Evolutionary conservation across 768 basidiomycete genomes (phyloP).

Genomic region (button mushroom (Agaricus bisporus)): DNA sequence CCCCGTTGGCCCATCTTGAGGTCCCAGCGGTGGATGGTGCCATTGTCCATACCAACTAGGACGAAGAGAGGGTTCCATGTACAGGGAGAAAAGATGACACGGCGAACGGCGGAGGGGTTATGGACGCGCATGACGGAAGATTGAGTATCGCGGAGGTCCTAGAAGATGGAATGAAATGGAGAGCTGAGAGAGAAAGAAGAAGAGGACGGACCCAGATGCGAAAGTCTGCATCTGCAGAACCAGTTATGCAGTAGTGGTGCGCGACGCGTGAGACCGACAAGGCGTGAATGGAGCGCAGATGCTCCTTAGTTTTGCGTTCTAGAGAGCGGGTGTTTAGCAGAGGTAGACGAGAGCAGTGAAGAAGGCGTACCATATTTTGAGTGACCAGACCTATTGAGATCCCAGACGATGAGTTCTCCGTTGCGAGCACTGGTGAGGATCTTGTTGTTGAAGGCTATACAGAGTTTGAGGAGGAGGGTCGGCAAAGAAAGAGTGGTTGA

Average conservation of each 20-base stretch:
- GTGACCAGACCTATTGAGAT: constrained; percentile 57
- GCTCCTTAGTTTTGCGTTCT: constrained; percentile 67
- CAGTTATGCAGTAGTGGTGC: constrained; percentile 70
- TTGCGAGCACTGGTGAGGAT: constrained; percentile 76
- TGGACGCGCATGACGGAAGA: constrained; percentile 67
- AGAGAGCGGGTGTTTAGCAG: not conserved
- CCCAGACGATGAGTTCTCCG: constrained; percentile 83
- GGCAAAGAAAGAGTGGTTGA: constrained; percentile 13
- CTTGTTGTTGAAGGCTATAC: constrained; percentile 65
- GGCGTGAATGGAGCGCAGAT: constrained; percentile 66
- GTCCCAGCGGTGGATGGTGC: constrained; percentile 75
- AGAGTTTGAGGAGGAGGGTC: constrained; percentile 9
- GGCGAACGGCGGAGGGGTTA: constrained; percentile 63
- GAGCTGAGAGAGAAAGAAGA: not conserved
- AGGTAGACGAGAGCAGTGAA: not conserved
- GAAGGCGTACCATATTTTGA: constrained; percentile 60
- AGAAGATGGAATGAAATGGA: not conserved
- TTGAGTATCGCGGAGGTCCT: constrained; percentile 72
- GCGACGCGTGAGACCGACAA: constrained; percentile 63
- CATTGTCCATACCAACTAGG: constrained; percentile 63
- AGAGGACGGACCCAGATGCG: constrained; percentile 63
- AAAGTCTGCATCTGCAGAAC: constrained; percentile 75
- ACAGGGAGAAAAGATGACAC: constrained; percentile 66
- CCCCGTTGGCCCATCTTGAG: constrained; percentile 72
- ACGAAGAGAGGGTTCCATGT: constrained; percentile 62